Conservation (phyloP, 1,139 yeast species). For the Lodderomyces theae region DNA sequence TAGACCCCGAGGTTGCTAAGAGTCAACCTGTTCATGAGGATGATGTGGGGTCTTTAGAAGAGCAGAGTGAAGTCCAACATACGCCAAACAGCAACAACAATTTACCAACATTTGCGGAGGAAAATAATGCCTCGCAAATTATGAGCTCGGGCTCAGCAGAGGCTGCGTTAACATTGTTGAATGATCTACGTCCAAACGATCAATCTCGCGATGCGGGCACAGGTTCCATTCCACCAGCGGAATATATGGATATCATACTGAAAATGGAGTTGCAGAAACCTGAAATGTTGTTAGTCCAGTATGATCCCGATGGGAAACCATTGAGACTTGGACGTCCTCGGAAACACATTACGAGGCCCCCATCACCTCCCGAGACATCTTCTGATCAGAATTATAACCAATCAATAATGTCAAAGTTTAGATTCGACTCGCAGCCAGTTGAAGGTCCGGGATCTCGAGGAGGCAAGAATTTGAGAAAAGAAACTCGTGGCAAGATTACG, state of each 20-base stretch:
- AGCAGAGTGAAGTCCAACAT: too few species aligned
- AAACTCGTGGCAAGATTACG: slow-evolving; percentile 31
- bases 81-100: not conserved
- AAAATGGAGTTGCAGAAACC: not conserved
- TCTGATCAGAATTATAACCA: slow-evolving; percentile 31
- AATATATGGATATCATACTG: not conserved
- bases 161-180: slow-evolving; percentile 11
- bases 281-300: slow-evolving; percentile 27
- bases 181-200: slow-evolving; percentile 2
- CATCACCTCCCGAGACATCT: slow-evolving; percentile 25
- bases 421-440: slow-evolving; percentile 37
- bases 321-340: slow-evolving; percentile 39
- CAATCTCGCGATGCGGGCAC: not conserved
- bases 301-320: slow-evolving; percentile 31
- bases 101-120: slow-evolving; percentile 2
- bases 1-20: slow-evolving; percentile 12
- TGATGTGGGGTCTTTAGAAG: not conserved
- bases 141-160: slow-evolving; percentile 8
- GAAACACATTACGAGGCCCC: slow-evolving; percentile 21
- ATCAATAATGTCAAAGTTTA: slow-evolving; percentile 34
- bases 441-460: slow-evolving; percentile 49
- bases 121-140: slow-evolving; percentile 1
- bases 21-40: not conserved
- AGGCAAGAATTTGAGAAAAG: slow-evolving; percentile 26
- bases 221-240: not conserved